Conservation (phyloP, 2,329 filamentous ascomycete genomes). For the Zalaria sp. region DNA sequence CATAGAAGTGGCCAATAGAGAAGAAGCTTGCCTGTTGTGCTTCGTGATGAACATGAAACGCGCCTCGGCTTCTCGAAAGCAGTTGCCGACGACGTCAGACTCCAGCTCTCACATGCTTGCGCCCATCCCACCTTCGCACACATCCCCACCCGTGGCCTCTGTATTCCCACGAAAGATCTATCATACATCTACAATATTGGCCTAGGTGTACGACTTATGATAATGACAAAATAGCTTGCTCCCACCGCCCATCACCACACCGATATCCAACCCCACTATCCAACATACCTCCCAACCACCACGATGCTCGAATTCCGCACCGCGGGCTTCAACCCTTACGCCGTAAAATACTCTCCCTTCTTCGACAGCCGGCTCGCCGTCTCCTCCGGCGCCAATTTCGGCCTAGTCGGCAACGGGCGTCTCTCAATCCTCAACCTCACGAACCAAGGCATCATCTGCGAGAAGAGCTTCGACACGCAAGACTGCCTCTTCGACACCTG, state of each 20-base stretch:
- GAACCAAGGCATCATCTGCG: conserved; percentile 65
- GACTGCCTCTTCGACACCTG: conserved; percentile 89
- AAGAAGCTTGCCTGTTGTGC: too few species aligned
- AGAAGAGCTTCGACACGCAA: conserved; percentile 92
- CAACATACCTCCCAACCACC: background rate
- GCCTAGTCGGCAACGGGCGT: conserved; percentile 88
- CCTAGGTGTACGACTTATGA: too few species aligned
- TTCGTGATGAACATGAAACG: too few species aligned
- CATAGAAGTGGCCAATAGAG: too few species aligned
- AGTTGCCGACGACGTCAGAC: too few species aligned
- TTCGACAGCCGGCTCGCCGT: conserved; percentile 91
- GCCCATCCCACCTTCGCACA: too few species aligned
- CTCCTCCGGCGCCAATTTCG: conserved; percentile 84
- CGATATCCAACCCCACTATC: background rate
- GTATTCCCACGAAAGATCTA: too few species aligned
- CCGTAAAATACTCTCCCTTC: conserved; percentile 96
- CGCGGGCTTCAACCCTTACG: conserved; percentile 87
- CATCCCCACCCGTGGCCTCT: too few species aligned
- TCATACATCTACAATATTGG: too few species aligned
- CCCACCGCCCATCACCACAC: background rate
- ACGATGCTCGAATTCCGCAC: conserved; percentile 89
- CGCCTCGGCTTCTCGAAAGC: too few species aligned
- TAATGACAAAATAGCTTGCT: too few species aligned
- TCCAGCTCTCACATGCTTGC: too few species aligned
- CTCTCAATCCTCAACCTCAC: conserved; percentile 76